Base-by-base conservation (phyloP, 2,329 filamentous ascomycete species). In the Trichoderma sp. region DNA sequence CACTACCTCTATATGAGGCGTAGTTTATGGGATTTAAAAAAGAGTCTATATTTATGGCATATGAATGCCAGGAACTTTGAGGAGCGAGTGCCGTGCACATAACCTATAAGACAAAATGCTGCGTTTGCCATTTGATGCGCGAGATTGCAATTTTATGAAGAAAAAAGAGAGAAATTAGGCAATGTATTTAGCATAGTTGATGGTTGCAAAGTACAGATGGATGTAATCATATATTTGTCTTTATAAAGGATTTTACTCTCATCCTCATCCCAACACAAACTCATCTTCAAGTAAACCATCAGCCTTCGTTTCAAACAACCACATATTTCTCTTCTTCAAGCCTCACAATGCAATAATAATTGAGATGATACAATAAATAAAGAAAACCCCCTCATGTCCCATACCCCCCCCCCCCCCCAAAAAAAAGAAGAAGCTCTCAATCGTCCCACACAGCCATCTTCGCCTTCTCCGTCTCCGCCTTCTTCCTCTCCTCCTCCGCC, bases 361-460 rank as follows among this genome's bases (percentile, higher is more conserved):
- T 43, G 40, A n/a, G 7, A 43, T 3, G 7, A n/a, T n/a, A n/a
- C n/a, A n/a, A 43, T n/a, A 14, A 43, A 43, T 8, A 4, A n/a
- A 8, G 4, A 5, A 8, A 43, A 43, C 19, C 14, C 19, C 40
- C 40, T n/a, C 16, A 43, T 43, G 40, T 6, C 40, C 40, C 40
- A 43, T 4, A n/a, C 7, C 16, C n/a, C n/a, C n/a, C n/a, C n/a
- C n/a, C n/a, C n/a, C n/a, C n/a, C n/a, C n/a, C n/a, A n/a, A n/a
- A n/a, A n/a, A n/a, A n/a, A 19, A 19, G 19, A 31, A 31, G 7
- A 5, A 16, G 13, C 16, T 19, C 35, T 68, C 77, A 91, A 76
- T 91, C 92, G 70, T 96, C 90, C 96, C 96, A 98, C 31, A 97
- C 85, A n/a, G 92, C 90, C 71, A 87, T 87, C 84, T 91, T 96